phyloP scores from a whole-genome alignment of 2,329 filamentous ascomycete species.

The Claviceps africana region DNA sequence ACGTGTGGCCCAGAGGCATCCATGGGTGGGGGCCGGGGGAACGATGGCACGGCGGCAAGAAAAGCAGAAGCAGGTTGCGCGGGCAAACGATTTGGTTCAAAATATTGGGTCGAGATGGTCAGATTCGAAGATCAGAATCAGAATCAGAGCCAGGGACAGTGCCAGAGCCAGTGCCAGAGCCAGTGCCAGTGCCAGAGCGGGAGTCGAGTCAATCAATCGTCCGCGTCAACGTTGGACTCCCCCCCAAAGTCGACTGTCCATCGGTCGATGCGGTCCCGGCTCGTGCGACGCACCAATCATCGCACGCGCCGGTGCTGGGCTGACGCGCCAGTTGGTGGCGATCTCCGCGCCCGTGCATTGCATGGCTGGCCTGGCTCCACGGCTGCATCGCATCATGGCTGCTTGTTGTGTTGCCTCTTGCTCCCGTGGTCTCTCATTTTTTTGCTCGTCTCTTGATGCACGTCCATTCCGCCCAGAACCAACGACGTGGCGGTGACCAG shows the following conservation, averaged over 20 bases:
- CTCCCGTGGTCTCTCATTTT: too few species aligned
- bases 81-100: too few species aligned
- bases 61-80: neutral
- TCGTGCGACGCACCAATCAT: neutral
- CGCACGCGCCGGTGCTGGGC: neutral
- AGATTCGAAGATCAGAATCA: neutral
- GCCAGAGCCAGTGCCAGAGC: too few species aligned
- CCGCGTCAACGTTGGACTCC: too few species aligned
- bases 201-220: neutral
- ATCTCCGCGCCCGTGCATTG: neutral
- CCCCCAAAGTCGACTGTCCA: neutral
- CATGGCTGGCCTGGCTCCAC: neutral
- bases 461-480: too few species aligned
- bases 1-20: neutral
- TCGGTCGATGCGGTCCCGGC: neutral
- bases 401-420: too few species aligned
- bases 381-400: neutral
- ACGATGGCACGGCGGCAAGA: neutral
- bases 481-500: too few species aligned
- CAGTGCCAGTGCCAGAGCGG: neutral
- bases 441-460: too few species aligned
- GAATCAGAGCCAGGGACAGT: neutral
- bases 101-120: too few species aligned
- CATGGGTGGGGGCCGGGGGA: neutral
- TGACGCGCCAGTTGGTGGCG: neutral